Evolutionary conservation across 805 yeast species (phyloP), one percentile per base, ranked within the genome.

Genomic region (Clavispora carvajalis): DNA sequence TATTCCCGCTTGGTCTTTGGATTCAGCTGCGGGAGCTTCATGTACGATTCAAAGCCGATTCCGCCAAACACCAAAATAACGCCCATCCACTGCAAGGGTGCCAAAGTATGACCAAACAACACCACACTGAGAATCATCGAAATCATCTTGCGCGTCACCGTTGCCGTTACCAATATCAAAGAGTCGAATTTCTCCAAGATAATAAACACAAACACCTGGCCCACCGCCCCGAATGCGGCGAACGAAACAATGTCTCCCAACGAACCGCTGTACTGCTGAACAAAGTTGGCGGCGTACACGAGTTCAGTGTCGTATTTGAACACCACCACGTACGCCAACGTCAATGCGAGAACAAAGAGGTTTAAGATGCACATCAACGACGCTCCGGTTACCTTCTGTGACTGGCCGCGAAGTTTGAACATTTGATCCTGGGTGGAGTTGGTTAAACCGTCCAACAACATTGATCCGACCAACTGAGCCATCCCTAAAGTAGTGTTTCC

Each of bases 111-210:
- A n/a, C 93, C 91, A 63, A 88, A 91, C 47, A 91, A 65, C 3
- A 87, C 59, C 37, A 93, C 96, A 54, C 95, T 85, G 39, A 91
- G 63, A 24, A 89, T 73, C 98, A 93, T 91, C 29, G 97, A 88
- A 36, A 89, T 69, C 96, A 93, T 91, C 57, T 93, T 93, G 52
- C 99, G 75, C 1, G 99, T 91, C 8, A 93, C 97, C 0, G 98
- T 93, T 13, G 95, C 91, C 30, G 96, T 91, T 22, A 91, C 89
- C 40, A 93, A 69, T 0, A 85, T 76, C 44, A 93, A 67, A 2
- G 96, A 87, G 36, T 91, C 96, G 57, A 86, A 93, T 43, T 77
- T 73, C 51, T 87, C 93, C 34, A 93, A 65, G 2, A 95, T 88
- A 39, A 80, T 62, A 57, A 90, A 93, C 33, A 93, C 87, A 63